These are phyloP conservation scores for Aethionema arabicum DNA, from an alignment of 345 rosid genomes.

Conservation along the genomic window DNA sequence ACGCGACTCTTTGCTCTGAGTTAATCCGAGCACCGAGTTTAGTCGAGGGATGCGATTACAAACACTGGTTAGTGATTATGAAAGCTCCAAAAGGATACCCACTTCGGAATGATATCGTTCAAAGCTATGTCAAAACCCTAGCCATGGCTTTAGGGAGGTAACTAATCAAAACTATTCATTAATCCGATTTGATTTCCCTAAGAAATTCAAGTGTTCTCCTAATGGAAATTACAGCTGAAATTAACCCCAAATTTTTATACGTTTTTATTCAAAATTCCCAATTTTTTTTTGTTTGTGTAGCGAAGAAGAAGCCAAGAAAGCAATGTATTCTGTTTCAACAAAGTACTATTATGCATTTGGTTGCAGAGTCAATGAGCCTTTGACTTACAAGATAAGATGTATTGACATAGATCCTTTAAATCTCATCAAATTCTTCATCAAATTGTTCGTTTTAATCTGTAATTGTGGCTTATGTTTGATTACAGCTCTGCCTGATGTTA, in stretches of 20 bases:
- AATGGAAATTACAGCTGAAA: no score
- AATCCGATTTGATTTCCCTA: not conserved
- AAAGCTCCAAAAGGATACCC: slow-evolving; percentile 49
- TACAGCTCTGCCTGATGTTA: slow-evolving; percentile 48
- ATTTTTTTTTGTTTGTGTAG: slow-evolving; percentile 28
- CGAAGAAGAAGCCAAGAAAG: slow-evolving; percentile 48
- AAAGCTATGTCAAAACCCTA: slow-evolving; percentile 39
- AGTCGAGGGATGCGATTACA: slow-evolving; percentile 50
- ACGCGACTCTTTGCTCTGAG: slow-evolving; percentile 28
- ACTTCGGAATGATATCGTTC: slow-evolving; percentile 41
- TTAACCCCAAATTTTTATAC: no score
- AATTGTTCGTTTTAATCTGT: not conserved
- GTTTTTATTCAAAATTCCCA: no score
- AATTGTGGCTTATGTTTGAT: slow-evolving; percentile 17
- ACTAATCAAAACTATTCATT: not conserved
- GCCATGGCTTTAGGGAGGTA: slow-evolving; percentile 46
- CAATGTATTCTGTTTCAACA: slow-evolving; percentile 54
- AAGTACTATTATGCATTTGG: slow-evolving; percentile 50
- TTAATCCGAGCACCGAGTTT: slow-evolving; percentile 33
- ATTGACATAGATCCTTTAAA: not conserved
- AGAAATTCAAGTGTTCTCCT: not conserved
- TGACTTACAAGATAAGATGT: slow-evolving; percentile 43
- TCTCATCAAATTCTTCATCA: no score
- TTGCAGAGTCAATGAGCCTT: slow-evolving; percentile 36
- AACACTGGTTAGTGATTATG: slow-evolving; percentile 50